Conservation (phyloP, 2,329 filamentous ascomycete genomes). For the Diaporthe sp. region DNA sequence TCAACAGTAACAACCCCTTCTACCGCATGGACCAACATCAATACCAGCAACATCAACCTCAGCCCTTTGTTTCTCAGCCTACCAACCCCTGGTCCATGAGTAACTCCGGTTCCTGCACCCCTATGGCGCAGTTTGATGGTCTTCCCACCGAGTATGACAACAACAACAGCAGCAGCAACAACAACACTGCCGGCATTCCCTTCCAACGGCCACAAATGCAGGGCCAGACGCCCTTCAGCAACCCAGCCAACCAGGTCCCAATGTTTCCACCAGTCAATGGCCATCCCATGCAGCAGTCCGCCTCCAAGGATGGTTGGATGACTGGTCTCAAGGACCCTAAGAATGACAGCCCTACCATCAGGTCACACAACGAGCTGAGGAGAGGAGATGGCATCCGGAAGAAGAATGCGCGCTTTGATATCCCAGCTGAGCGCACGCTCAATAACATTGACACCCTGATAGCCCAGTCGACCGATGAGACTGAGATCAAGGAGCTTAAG, state of each 20-base stretch:
- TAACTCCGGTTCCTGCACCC: slow-evolving; percentile 80
- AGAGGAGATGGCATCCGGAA: slow-evolving; percentile 93
- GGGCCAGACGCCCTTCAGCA: slow-evolving; percentile 68
- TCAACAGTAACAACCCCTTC: slow-evolving; percentile 74
- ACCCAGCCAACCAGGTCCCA: slow-evolving; percentile 62
- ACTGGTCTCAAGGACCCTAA: slow-evolving; percentile 66
- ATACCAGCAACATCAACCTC: slow-evolving; percentile 53
- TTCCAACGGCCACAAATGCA: slow-evolving; percentile 67
- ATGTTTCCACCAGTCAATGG: slow-evolving; percentile 66
- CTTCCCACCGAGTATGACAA: slow-evolving; percentile 69
- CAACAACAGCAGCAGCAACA: slow-evolving; percentile 45
- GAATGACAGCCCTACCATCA: slow-evolving; percentile 77
- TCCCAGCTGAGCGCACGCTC: slow-evolving; percentile 90
- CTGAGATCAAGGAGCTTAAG: slow-evolving; percentile 98
- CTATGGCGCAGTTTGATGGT: slow-evolving; percentile 79
- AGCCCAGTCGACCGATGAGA: slow-evolving; percentile 86
- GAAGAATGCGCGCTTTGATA: slow-evolving; percentile 99
- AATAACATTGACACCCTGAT: slow-evolving; percentile 96
- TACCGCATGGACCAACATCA: slow-evolving; percentile 72
- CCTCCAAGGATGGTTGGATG: slow-evolving; percentile 71
- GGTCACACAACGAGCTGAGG: slow-evolving; percentile 82
- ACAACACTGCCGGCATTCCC: slow-evolving; percentile 57
- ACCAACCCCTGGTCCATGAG: slow-evolving; percentile 73
- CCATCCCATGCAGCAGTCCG: slow-evolving; percentile 67
- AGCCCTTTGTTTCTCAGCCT: slow-evolving; percentile 55